Conservation (phyloP, 257 asterid genomes). For the Marsdenia floribunda region DNA sequence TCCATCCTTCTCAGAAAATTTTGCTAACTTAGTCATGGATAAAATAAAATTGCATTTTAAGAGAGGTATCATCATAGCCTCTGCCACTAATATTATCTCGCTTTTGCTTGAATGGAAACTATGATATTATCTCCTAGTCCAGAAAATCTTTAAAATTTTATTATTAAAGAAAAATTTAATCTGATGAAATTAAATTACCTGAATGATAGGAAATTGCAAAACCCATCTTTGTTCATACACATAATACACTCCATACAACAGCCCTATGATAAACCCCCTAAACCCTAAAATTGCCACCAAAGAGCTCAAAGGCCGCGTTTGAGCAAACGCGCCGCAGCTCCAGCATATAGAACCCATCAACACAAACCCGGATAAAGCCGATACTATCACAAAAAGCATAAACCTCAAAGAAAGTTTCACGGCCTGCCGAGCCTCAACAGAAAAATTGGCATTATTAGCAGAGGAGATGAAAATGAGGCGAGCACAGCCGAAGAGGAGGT, state of each 20-base stretch:
- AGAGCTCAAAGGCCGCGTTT: conserved; percentile 21
- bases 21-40: neutral
- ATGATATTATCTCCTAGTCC: neutral
- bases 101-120: no score
- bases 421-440: conserved; percentile 36
- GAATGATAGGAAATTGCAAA: conserved; percentile 76
- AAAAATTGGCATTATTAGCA: conserved; percentile 25
- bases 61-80: neutral
- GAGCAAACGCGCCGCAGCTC: conserved; percentile 39
- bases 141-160: neutral
- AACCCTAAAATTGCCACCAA: conserved; percentile 47
- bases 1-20: neutral
- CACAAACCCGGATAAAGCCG: conserved; percentile 44
- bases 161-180: neutral
- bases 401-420: conserved; percentile 59
- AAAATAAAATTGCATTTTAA: neutral
- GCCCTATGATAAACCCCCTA: conserved; percentile 64
- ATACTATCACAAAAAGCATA: conserved; percentile 47
- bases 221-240: conserved; percentile 72
- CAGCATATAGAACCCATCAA: conserved; percentile 50
- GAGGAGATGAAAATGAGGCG: conserved; percentile 51
- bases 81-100: neutral
- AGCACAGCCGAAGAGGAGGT: conserved; percentile 39
- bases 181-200: conserved; percentile 37
- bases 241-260: conserved; percentile 57